Conservation (phyloP, 1,284 basidiomycete species). For the Leccinum cinnamomeum region DNA sequence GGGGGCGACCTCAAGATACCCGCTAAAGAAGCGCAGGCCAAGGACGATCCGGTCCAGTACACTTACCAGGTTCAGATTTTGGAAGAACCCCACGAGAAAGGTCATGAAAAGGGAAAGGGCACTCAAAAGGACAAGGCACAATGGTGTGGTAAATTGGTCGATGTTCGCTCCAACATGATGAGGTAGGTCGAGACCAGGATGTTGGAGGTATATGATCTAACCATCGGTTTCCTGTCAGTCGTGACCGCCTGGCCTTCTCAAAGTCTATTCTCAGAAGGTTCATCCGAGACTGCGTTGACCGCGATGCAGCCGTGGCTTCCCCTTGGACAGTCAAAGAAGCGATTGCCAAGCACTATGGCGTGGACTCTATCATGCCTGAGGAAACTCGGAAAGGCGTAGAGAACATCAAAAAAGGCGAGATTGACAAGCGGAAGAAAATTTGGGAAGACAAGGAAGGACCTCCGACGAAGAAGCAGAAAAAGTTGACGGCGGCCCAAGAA, state of each 20-base stretch:
- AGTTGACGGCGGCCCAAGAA: constrained; percentile 65
- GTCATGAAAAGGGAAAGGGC: constrained; percentile 58
- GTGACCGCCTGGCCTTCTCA: constrained; percentile 93
- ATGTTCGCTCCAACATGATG: constrained; percentile 77
- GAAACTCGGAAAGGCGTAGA: constrained; percentile 80
- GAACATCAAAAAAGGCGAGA: constrained; percentile 80
- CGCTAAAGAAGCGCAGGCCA: constrained; percentile 65
- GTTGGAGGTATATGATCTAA: constrained; percentile 7
- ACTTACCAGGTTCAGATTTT: constrained; percentile 86
- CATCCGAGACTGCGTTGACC: constrained; percentile 90
- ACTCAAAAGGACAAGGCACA: constrained; percentile 53
- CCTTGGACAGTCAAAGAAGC: constrained; percentile 92
- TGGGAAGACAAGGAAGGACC: constrained; percentile 84
- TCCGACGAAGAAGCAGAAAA: constrained; percentile 78
- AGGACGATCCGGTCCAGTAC: constrained; percentile 84
- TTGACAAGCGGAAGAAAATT: constrained; percentile 85
- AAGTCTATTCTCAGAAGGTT: constrained; percentile 96
- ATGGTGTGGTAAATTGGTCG: constrained; percentile 70
- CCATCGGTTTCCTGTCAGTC: constrained; percentile 46
- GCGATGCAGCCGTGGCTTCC: constrained; percentile 87
- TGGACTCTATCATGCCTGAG: constrained; percentile 83
- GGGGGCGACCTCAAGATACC: constrained; percentile 80
- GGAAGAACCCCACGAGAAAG: constrained; percentile 71
- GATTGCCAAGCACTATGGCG: constrained; percentile 81
- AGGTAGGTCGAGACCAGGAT: constrained; percentile 51